phyloP scores from a whole-genome alignment of 192 early-diverging fungal species.

The Podila clonocystis region DNA sequence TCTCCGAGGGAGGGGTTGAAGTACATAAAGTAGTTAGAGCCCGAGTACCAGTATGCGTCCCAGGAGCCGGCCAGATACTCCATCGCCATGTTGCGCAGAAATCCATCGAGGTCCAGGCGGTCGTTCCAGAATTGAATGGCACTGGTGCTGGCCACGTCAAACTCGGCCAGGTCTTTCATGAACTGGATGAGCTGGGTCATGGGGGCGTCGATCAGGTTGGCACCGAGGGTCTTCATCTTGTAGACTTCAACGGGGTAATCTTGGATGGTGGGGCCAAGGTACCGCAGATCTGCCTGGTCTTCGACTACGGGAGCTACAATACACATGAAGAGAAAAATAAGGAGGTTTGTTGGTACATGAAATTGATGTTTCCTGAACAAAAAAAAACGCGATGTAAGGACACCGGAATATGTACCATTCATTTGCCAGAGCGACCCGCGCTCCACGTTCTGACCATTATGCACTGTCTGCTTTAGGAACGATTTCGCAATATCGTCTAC shows the following conservation, averaged over 20 bases:
- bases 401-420: constrained; percentile 7
- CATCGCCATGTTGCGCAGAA: constrained; percentile 28
- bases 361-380: not conserved
- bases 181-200: constrained; percentile 36
- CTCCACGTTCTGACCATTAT: constrained; percentile 6
- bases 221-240: constrained; percentile 18
- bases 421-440: constrained; percentile 34
- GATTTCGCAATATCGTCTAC: constrained; percentile 37
- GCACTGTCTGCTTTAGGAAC: constrained; percentile 36
- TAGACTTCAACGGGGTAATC: constrained; percentile 31
- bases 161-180: constrained; percentile 27
- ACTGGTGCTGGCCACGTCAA: not conserved
- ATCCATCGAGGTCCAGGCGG: constrained; percentile 6
- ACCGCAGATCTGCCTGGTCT: constrained; percentile 29
- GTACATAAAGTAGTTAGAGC: constrained; percentile 50
- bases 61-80: constrained; percentile 51
- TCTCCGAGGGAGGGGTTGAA: constrained; percentile 27
- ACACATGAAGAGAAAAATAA: not conserved
- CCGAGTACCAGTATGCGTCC: constrained; percentile 54
- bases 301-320: constrained; percentile 12
- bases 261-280: not conserved
- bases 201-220: constrained; percentile 5
- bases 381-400: not conserved
- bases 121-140: constrained; percentile 1
- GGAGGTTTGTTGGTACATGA: not conserved